phyloP scores from a whole-genome alignment of 2,329 filamentous ascomycete genomes.

The Aureobasidium sp. region DNA sequence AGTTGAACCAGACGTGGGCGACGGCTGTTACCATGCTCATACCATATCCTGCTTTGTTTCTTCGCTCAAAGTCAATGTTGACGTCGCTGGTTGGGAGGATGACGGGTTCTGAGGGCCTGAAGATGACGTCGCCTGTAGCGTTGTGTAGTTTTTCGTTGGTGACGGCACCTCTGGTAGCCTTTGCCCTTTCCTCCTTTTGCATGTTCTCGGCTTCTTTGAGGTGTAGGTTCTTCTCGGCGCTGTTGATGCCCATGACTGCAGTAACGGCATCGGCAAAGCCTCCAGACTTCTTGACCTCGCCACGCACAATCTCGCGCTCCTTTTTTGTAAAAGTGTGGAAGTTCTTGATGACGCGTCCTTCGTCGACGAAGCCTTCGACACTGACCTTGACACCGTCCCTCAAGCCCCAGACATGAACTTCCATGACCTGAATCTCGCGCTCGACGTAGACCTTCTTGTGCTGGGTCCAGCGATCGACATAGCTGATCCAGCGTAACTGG shows the following conservation, averaged over 20 bases:
- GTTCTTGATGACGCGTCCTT: slow-evolving; percentile 74
- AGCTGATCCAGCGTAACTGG: slow-evolving; percentile 77
- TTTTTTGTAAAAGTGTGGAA: slow-evolving; percentile 69
- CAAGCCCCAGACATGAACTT: slow-evolving; percentile 84
- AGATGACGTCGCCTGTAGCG: slow-evolving; percentile 62
- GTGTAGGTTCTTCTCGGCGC: slow-evolving; percentile 18
- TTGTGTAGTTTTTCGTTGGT: slow-evolving; percentile 16
- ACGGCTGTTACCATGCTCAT: slow-evolving; percentile 87
- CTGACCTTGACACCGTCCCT: slow-evolving; percentile 79
- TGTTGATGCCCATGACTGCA: slow-evolving; percentile 30
- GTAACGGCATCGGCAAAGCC: slow-evolving; percentile 37
- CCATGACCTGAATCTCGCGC: slow-evolving; percentile 70
- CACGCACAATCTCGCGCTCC: slow-evolving; percentile 60
- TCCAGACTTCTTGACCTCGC: slow-evolving; percentile 38
- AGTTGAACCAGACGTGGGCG: slow-evolving; percentile 95
- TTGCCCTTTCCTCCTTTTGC: slow-evolving; percentile 3
- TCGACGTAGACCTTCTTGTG: slow-evolving; percentile 73
- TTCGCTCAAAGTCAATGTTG: slow-evolving; percentile 80
- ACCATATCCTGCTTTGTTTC: slow-evolving; percentile 66
- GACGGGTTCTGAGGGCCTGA: slow-evolving; percentile 61
- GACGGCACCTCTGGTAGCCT: slow-evolving; percentile 10
- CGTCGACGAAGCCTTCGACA: slow-evolving; percentile 78
- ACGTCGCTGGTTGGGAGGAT: slow-evolving; percentile 73
- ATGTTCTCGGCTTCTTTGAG: not conserved
- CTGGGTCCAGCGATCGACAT: slow-evolving; percentile 80